Percentiles rank a stretch among this genome's conserved stretches.
Conservation (phyloP, 257 asterid genomes). For the Parsonsia alboflavescens region DNA sequence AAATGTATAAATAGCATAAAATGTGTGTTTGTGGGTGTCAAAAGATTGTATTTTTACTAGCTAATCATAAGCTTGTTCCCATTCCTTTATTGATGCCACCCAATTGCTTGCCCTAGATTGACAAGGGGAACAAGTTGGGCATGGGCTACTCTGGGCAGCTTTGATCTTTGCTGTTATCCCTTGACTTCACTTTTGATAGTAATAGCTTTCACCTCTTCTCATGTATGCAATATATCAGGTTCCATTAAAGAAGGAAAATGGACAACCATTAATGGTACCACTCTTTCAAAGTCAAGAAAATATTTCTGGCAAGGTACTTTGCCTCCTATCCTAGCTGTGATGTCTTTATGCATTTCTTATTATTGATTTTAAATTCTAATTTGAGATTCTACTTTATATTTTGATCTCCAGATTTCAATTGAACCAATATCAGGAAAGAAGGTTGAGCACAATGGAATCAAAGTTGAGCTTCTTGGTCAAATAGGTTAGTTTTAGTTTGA, state of each 20-base stretch:
- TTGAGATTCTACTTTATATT: background rate
- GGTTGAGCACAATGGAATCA: conserved; percentile 97
- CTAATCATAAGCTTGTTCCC: no score
- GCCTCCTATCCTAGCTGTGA: background rate
- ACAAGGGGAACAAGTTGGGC: background rate
- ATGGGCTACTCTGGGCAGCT: background rate
- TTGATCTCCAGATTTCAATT: conserved; percentile 53
- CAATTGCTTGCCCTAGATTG: no score
- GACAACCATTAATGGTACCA: conserved; percentile 45
- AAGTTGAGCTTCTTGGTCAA: conserved; percentile 99
- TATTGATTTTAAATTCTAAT: background rate
- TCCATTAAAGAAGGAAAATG: conserved; percentile 46
- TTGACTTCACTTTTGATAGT: background rate
- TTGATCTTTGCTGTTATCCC: background rate
- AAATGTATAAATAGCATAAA: background rate
- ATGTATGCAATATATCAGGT: conserved; percentile 24
- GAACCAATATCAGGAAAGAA: conserved; percentile 96
- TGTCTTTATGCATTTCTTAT: background rate
- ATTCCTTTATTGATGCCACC: background rate
- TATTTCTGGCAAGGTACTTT: conserved; percentile 42
- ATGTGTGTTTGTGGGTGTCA: background rate
- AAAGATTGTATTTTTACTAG: background rate
- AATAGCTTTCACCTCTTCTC: background rate
- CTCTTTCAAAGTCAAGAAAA: conserved; percentile 54
- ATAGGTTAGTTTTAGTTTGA: conserved; percentile 51